phyloP scores from a whole-genome alignment of 2,329 filamentous ascomycete genomes.

The Pseudogymnoascus destructans region DNA sequence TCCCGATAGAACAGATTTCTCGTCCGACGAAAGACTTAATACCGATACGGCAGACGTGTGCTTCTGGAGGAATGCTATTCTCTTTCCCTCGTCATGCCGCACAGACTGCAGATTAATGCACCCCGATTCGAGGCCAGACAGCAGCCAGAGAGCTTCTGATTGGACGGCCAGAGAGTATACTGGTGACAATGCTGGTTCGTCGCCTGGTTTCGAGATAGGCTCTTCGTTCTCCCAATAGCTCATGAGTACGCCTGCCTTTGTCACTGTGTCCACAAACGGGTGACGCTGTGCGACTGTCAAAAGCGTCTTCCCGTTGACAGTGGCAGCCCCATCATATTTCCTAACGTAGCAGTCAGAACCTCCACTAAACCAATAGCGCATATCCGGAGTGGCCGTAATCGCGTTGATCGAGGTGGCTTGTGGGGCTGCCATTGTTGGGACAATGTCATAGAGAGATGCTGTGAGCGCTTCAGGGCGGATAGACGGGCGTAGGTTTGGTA shows the following conservation, averaged over 20 bases:
- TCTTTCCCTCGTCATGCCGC: conserved; percentile 85
- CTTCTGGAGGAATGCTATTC: conserved; percentile 65
- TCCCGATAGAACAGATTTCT: conserved; percentile 76
- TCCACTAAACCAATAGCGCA: conserved; percentile 89
- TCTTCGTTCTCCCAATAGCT: conserved; percentile 99
- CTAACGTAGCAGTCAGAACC: conserved; percentile 91
- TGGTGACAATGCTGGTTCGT: conserved; percentile 61
- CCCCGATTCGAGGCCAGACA: conserved; percentile 82
- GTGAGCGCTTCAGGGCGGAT: conserved; percentile 68
- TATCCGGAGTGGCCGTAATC: conserved; percentile 80
- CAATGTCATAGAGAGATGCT: conserved; percentile 80
- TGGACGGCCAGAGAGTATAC: conserved; percentile 92
- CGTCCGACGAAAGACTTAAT: conserved; percentile 67
- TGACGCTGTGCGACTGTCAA: conserved; percentile 91
- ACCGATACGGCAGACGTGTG: conserved; percentile 91
- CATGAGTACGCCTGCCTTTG: conserved; percentile 85
- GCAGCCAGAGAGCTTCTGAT: conserved; percentile 76
- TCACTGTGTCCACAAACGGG: conserved; percentile 93
- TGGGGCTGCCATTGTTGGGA: conserved; percentile 91
- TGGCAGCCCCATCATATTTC: conserved; percentile 91
- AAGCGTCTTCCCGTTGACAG: conserved; percentile 86
- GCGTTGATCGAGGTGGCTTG: conserved; percentile 94
- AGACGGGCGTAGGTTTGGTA: conserved; percentile 40
- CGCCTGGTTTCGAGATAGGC: conserved; percentile 30
- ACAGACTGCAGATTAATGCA: conserved; percentile 89